Evolutionary conservation across 73 alveolate species (phyloP), one percentile per base, ranked within the genome.

Genomic region (Symbiodinium pilosum): DNA sequence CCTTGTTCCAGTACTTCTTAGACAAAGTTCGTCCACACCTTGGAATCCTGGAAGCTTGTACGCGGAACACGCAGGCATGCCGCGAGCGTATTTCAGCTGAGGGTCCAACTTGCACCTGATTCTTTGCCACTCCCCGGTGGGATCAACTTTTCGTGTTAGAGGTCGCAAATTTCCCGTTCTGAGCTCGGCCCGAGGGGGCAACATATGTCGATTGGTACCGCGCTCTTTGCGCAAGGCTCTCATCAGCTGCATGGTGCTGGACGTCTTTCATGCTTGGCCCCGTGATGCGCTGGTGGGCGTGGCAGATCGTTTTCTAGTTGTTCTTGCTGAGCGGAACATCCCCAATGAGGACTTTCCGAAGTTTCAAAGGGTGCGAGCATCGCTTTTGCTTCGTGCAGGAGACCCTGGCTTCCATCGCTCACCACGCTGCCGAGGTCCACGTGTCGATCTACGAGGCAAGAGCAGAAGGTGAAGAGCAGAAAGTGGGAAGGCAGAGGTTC

Each of bases 221-320:
- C 84, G 4, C 43, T 20, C 24, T 69, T 9, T 30, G 85, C n/a
- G 85, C 26, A 20, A 88, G 95, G 99, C 99, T 71, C 99, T 99
- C 83, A 99, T 99, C 99, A 99, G 99, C 97, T 99, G 99, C 94
- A 99, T 99, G 75, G 99, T 99, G 64, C 99, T 99, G 93, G 99
- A 99, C 99, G 99, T 99, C 99, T 99, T 99, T 99, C 99, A 99
- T 95, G 99, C 99, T 84, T 99, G 99, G 99, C 99, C 99, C 59
- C 99, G 99, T 92, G 99, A 99, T 99, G 99, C 99, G 54, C 99
- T 99, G 98, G 99, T 99, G 95, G 99, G 99, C 95, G 99, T 99
- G 99, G 99, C 99, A 2, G 99, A 88, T 30, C 95, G 95, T 38
- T 88, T 88, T 44, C 71, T 88, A 39, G 87, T 59, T 86, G 69